Conservation (phyloP, 257 asterid genomes). For the Solanum ossicruentum region DNA sequence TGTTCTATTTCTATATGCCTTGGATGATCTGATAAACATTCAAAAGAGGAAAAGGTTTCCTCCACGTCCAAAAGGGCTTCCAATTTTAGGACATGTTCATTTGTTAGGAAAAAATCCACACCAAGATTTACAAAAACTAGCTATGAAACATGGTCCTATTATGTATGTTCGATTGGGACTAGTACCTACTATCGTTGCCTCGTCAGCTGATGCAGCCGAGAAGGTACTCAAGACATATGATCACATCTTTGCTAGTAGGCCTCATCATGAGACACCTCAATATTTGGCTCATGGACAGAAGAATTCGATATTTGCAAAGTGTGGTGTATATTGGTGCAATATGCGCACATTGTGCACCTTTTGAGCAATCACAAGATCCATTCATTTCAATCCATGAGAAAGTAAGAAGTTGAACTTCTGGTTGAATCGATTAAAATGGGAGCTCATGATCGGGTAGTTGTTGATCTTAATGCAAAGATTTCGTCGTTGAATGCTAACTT, state of each 20-base stretch:
- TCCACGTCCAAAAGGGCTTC: slow-evolving; percentile 16
- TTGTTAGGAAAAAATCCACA: slow-evolving; percentile 9
- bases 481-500: no score
- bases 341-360: slow-evolving; percentile 3
- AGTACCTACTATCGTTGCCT: slow-evolving; percentile 8
- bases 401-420: no score
- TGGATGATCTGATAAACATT: not conserved
- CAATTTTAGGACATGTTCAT: slow-evolving; percentile 11
- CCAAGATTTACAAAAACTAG: slow-evolving; percentile 2
- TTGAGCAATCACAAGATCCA: slow-evolving; percentile 1
- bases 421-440: no score
- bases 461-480: no score
- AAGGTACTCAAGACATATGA: slow-evolving; percentile 8
- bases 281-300: not conserved
- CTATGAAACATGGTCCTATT: slow-evolving; percentile 16
- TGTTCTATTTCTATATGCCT: not conserved
- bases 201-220: slow-evolving; percentile 3
- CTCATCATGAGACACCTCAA: slow-evolving; percentile 2
- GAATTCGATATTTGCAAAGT: not conserved
- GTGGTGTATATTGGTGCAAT: slow-evolving; percentile 10
- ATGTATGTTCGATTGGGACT: slow-evolving; percentile 9
- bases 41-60: not conserved
- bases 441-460: no score
- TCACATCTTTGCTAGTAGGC: slow-evolving; percentile 8
- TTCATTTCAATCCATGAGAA: slow-evolving; percentile 6